Percentiles rank a stretch among this genome's conserved stretches.
phyloP scores from a whole-genome alignment of 2,329 filamentous ascomycete species.

The Pseudocercospora crystallina region DNA sequence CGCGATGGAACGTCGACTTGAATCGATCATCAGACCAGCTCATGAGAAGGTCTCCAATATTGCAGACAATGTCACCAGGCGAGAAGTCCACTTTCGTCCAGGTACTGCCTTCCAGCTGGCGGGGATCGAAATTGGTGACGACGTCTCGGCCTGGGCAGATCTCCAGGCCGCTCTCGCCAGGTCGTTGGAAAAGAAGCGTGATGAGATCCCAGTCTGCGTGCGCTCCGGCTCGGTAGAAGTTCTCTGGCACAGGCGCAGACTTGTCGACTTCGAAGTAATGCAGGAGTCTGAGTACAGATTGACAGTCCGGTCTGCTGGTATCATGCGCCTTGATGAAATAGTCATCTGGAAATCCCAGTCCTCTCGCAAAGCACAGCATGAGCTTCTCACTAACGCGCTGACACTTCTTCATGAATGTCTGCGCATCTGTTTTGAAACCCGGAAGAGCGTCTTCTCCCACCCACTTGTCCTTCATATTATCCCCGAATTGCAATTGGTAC shows the following conservation, averaged over 20 bases:
- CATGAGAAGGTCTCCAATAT: conserved; percentile 67
- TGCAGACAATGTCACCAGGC: conserved; percentile 60
- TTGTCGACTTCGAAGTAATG: conserved; percentile 51
- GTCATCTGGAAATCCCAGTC: conserved; percentile 56
- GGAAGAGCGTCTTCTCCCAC: conserved; percentile 49
- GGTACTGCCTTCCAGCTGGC: conserved; percentile 48
- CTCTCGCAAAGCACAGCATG: conserved; percentile 60
- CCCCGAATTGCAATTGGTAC: conserved; percentile 63
- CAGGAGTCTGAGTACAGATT: conserved; percentile 57
- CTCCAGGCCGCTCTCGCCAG: conserved; percentile 61
- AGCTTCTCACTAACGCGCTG: conserved; percentile 57
- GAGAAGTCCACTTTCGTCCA: conserved; percentile 64
- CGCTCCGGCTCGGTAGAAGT: conserved; percentile 60
- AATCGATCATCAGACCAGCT: conserved; percentile 67
- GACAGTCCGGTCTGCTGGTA: conserved; percentile 48
- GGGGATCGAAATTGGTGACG: conserved; percentile 55
- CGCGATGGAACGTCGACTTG: conserved; percentile 65
- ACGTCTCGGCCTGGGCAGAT: conserved; percentile 65
- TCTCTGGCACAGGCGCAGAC: conserved; percentile 38
- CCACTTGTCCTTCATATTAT: conserved; percentile 55
- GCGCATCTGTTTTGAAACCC: conserved; percentile 47
- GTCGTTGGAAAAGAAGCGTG: conserved; percentile 62
- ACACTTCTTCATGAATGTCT: conserved; percentile 56
- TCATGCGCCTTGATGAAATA: conserved; percentile 59
- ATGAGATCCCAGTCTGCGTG: conserved; percentile 65